Evolutionary conservation across 345 rosid genomes (phyloP).

Genomic region (Conringia planisiliqua): DNA sequence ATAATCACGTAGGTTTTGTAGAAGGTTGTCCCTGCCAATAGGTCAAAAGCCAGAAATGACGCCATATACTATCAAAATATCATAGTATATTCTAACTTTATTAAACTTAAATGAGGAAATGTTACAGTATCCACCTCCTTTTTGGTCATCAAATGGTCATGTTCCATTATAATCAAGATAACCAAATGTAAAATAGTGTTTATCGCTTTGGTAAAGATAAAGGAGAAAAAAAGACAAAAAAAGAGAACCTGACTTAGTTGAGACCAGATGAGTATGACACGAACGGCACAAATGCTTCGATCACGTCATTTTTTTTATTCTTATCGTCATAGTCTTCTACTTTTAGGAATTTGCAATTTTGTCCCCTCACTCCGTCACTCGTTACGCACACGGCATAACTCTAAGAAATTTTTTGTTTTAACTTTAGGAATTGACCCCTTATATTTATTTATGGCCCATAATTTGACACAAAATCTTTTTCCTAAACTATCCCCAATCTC

Average conservation of each 20-base stretch:
- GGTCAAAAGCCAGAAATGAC: constrained; percentile 34
- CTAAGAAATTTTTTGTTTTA: not conserved
- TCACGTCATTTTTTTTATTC: constrained; percentile 2
- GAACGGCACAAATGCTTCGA: constrained; percentile 22
- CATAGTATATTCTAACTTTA: not conserved
- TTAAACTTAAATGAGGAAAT: not conserved
- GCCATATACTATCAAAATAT: not conserved
- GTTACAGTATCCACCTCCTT: constrained; percentile 2
- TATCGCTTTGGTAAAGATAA: constrained; percentile 26
- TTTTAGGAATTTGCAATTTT: not conserved
- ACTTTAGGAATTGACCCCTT: not conserved
- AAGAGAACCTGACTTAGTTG: constrained; percentile 1
- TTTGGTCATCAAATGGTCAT: constrained; percentile 31
- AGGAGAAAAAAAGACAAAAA: not conserved
- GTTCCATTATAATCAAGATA: constrained; percentile 18
- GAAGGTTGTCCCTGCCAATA: constrained; percentile 11
- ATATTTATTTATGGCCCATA: not conserved
- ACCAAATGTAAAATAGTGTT: constrained; percentile 24
- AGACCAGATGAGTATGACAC: constrained; percentile 28
- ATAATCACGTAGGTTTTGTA: constrained; percentile 6
- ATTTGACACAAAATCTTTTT: not conserved
- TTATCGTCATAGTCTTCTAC: not conserved
- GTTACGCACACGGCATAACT: constrained; percentile 7
- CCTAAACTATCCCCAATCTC: not conserved
- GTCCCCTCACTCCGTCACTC: constrained; percentile 12